phyloP scores from a whole-genome alignment of 2,329 filamentous ascomycete species.

The Sphaerulina populicola region DNA sequence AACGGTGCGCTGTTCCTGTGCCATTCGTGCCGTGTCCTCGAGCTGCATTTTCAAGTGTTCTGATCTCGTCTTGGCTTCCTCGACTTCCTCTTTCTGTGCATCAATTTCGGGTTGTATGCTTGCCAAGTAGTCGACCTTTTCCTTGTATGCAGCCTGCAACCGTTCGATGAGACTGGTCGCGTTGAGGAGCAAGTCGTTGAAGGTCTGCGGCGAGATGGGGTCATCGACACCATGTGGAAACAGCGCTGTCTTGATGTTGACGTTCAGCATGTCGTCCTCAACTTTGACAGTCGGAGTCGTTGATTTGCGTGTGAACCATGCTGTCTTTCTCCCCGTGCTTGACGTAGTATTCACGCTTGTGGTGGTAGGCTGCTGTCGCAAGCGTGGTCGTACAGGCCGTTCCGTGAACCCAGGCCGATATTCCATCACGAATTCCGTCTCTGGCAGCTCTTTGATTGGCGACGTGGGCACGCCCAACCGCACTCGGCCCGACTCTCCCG shows the following conservation, averaged over 20 bases:
- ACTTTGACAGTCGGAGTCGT: slow-evolving; percentile 10
- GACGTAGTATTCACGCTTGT: slow-evolving; percentile 1
- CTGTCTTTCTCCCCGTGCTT: slow-evolving; percentile 14
- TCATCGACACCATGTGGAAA: slow-evolving; percentile 46
- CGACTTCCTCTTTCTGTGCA: slow-evolving; percentile 52
- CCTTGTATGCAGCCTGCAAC: slow-evolving; percentile 51
- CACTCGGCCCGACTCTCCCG: slow-evolving; percentile 31
- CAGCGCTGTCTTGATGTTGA: slow-evolving; percentile 48
- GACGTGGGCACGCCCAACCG: slow-evolving; percentile 27
- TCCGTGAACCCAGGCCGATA: slow-evolving; percentile 31
- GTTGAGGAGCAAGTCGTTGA: slow-evolving; percentile 50
- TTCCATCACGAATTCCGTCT: slow-evolving; percentile 32
- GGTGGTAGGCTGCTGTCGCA: slow-evolving; percentile 11
- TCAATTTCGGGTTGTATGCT: slow-evolving; percentile 48
- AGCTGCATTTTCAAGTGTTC: slow-evolving; percentile 53
- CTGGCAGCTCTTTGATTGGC: slow-evolving; percentile 26
- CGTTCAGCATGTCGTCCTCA: slow-evolving; percentile 46
- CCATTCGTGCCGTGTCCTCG: slow-evolving; percentile 50
- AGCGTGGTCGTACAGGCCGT: slow-evolving; percentile 22
- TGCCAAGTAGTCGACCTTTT: slow-evolving; percentile 43
- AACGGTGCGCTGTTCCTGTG: slow-evolving; percentile 48
- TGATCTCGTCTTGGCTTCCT: slow-evolving; percentile 51
- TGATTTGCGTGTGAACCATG: slow-evolving; percentile 31
- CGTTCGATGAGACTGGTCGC: slow-evolving; percentile 48
- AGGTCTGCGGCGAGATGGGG: slow-evolving; percentile 45